Conservation (phyloP, 1,284 basidiomycete genomes). For the Porphyrellus sp. region DNA sequence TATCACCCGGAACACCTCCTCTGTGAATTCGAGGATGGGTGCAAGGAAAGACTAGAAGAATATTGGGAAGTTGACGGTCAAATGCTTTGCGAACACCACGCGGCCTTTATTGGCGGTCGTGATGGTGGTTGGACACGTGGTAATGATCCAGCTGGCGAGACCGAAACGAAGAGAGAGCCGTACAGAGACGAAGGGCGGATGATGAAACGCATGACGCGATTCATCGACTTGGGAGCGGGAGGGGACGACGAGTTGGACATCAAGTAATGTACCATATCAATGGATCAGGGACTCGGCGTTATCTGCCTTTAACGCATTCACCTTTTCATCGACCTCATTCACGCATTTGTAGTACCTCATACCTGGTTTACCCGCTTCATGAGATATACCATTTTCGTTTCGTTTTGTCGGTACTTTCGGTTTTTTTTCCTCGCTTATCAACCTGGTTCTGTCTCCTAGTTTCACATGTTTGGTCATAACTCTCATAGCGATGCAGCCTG, state of each 20-base stretch:
- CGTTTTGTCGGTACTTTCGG: slow-evolving; percentile 16
- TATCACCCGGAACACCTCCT: slow-evolving; percentile 85
- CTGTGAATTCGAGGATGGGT: slow-evolving; percentile 62
- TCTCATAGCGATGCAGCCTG: slow-evolving; percentile 17
- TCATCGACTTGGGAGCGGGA: slow-evolving; percentile 50
- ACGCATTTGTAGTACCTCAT: slow-evolving; percentile 23
- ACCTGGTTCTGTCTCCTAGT: slow-evolving; percentile 8
- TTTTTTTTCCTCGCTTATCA: slow-evolving; percentile 9
- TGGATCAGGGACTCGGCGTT: slow-evolving; percentile 17
- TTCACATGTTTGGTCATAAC: slow-evolving; percentile 11
- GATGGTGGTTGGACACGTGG: slow-evolving; percentile 18
- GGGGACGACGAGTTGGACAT: slow-evolving; percentile 32
- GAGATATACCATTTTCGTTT: slow-evolving; percentile 28
- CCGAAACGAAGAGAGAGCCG: slow-evolving; percentile 28
- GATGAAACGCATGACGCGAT: slow-evolving; percentile 62
- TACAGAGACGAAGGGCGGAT: slow-evolving; percentile 44
- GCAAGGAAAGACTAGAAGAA: slow-evolving; percentile 62
- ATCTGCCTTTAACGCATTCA: background rate
- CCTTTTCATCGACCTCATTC: slow-evolving; percentile 16
- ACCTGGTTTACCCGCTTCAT: slow-evolving; percentile 13
- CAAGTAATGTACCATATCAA: slow-evolving; percentile 28
- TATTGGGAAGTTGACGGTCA: slow-evolving; percentile 84
- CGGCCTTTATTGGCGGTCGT: slow-evolving; percentile 30
- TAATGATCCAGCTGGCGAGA: slow-evolving; percentile 12
- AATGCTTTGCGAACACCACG: slow-evolving; percentile 81